Conservation (phyloP, 495 filamentous ascomycete species). For the Lasiosphaeria hispida region DNA sequence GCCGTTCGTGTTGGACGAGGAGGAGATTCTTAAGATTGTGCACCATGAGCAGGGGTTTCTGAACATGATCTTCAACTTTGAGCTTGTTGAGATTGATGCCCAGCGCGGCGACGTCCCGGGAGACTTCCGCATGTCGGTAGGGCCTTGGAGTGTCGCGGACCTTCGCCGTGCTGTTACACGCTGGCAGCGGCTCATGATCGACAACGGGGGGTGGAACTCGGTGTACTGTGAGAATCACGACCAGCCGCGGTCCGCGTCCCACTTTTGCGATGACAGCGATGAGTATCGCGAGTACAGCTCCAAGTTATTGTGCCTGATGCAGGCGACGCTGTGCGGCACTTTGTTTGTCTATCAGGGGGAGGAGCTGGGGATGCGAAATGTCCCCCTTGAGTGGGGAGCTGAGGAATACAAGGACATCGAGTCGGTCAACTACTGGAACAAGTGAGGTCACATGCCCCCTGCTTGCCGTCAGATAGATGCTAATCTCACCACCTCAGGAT, state of each 20-base stretch:
- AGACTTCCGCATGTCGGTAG: slow-evolving; percentile 50
- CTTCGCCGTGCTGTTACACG: slow-evolving; percentile 53
- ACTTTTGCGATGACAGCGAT: slow-evolving; percentile 50
- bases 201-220: slow-evolving; percentile 64
- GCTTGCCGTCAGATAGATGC: neutral
- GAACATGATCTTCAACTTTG: slow-evolving; percentile 58
- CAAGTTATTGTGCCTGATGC: slow-evolving; percentile 63
- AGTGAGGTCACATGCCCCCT: neutral
- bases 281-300: slow-evolving; percentile 46
- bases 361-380: slow-evolving; percentile 67
- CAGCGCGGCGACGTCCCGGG: slow-evolving; percentile 42
- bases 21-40: neutral
- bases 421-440: slow-evolving; percentile 14
- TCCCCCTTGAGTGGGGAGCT: slow-evolving; percentile 57
- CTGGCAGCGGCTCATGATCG: slow-evolving; percentile 60
- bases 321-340: slow-evolving; percentile 36
- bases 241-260: slow-evolving; percentile 57
- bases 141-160: slow-evolving; percentile 34
- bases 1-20: slow-evolving; percentile 1
- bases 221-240: slow-evolving; percentile 70
- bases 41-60: neutral
- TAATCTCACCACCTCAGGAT: neutral
- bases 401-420: slow-evolving; percentile 69
- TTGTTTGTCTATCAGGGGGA: slow-evolving; percentile 70
- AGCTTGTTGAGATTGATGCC: slow-evolving; percentile 56